Evolutionary conservation across 164 flowering plant species (phyloP).

Genomic region (Vitis amurensis): DNA sequence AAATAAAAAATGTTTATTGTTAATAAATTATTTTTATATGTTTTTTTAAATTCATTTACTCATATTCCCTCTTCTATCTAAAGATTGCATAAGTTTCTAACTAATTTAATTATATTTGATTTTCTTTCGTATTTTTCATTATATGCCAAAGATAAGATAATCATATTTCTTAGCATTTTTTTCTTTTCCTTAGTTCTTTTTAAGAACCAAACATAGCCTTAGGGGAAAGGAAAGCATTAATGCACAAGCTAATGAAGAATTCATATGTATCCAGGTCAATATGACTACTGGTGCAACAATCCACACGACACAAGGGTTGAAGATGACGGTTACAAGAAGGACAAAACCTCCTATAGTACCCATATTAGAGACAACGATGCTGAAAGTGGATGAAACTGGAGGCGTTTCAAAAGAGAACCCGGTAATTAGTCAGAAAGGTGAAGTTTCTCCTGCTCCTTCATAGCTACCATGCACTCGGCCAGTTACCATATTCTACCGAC

Average conservation of each 20-base stretch:
- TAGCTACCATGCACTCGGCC: too few relatives aligned
- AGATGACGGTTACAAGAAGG: constrained; percentile 80
- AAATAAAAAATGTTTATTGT: too few relatives aligned
- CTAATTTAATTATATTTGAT: too few relatives aligned
- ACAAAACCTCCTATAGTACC: constrained; percentile 61
- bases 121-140: too few relatives aligned
- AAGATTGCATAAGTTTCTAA: too few relatives aligned
- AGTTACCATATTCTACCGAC: too few relatives aligned
- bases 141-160: neutral
- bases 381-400: constrained; percentile 28
- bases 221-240: too few relatives aligned
- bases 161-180: neutral
- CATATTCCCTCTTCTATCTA: too few relatives aligned
- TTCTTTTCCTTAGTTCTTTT: neutral
- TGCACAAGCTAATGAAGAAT: neutral
- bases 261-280: constrained; percentile 46
- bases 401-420: constrained; percentile 11
- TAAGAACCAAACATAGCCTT: neutral
- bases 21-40: too few relatives aligned
- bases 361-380: constrained; percentile 33
- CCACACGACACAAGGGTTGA: constrained; percentile 88
- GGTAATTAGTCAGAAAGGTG: constrained; percentile 19
- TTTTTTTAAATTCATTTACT: too few relatives aligned
- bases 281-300: constrained; percentile 98
- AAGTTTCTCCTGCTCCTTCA: constrained; percentile 30